phyloP scores from a whole-genome alignment of 768 basidiomycete species.

The Leucocoprinus birnbaumii region DNA sequence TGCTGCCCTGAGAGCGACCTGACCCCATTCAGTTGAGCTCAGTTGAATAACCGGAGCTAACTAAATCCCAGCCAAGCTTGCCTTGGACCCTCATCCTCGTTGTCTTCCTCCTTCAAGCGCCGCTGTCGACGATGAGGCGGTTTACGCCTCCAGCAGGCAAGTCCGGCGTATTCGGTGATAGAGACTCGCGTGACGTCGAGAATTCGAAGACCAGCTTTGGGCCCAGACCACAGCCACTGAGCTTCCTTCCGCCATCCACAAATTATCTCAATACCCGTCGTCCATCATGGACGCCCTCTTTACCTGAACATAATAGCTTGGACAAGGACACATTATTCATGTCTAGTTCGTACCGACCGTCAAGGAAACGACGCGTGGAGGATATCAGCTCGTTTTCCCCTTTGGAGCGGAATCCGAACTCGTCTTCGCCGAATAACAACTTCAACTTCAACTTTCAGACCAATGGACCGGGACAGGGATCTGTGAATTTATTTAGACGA shows the following conservation, averaged over 20 bases:
- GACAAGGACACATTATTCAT: constrained; percentile 7
- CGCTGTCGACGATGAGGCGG: no score
- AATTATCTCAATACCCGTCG: constrained; percentile 13
- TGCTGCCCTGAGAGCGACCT: no score
- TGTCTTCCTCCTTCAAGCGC: no score
- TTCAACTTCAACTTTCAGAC: constrained; percentile 11
- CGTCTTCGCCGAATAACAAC: neutral
- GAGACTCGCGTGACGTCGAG: no score
- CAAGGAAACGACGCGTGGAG: constrained; percentile 13
- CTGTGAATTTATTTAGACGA: neutral
- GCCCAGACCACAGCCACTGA: no score
- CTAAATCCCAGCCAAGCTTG: no score
- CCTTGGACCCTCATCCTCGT: no score
- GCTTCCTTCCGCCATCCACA: constrained; percentile 8
- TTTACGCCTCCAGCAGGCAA: no score
- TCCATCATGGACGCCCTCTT: constrained; percentile 26
- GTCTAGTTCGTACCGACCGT: constrained; percentile 14
- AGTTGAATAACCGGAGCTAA: no score
- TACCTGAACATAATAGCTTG: constrained; percentile 16
- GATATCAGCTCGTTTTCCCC: constrained; percentile 10
- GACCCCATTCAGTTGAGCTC: no score
- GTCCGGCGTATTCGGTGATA: no score
- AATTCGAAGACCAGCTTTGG: no score
- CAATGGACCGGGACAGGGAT: neutral
- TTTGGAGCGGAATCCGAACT: constrained; percentile 4